Evolutionary conservation across 148 eudicot species (phyloP).

Genomic region (Rhododendron ferrugineum): DNA sequence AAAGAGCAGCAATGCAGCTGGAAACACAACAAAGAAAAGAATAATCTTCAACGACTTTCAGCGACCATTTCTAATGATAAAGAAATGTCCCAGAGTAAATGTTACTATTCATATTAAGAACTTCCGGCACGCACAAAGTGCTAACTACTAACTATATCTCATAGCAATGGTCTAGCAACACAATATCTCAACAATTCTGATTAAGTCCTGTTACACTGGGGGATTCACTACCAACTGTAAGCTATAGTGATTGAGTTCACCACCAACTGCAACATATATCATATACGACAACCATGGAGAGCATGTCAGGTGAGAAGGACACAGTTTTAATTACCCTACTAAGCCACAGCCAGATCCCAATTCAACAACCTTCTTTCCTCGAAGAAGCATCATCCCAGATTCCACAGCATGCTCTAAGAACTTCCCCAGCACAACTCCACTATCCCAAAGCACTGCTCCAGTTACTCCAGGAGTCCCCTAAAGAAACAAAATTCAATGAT

Average conservation of each 20-base stretch:
- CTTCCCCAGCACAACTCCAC: constrained; percentile 80
- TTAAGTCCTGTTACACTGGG: background rate
- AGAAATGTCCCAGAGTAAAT: background rate
- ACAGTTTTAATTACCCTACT: constrained; percentile 55
- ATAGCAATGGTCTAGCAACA: background rate
- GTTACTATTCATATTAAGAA: background rate
- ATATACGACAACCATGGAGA: background rate
- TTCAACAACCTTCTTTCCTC: constrained; percentile 82
- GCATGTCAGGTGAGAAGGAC: background rate
- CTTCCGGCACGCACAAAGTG: background rate
- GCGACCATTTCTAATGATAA: background rate
- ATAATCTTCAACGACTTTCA: background rate
- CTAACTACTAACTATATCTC: background rate
- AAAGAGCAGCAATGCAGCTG: constrained; percentile 92
- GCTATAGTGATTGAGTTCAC: background rate
- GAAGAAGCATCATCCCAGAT: constrained; percentile 45
- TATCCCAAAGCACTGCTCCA: constrained; percentile 97
- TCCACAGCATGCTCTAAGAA: constrained; percentile 92
- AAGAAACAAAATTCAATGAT: constrained; percentile 9
- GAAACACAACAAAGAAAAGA: constrained; percentile 12
- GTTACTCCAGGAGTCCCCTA: constrained; percentile 90
- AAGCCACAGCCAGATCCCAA: constrained; percentile 94
- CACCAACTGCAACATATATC: background rate
- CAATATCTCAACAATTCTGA: background rate
- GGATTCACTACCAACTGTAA: background rate